Conservation (phyloP, 2,329 filamentous ascomycete species). For the Penicillium hordei region DNA sequence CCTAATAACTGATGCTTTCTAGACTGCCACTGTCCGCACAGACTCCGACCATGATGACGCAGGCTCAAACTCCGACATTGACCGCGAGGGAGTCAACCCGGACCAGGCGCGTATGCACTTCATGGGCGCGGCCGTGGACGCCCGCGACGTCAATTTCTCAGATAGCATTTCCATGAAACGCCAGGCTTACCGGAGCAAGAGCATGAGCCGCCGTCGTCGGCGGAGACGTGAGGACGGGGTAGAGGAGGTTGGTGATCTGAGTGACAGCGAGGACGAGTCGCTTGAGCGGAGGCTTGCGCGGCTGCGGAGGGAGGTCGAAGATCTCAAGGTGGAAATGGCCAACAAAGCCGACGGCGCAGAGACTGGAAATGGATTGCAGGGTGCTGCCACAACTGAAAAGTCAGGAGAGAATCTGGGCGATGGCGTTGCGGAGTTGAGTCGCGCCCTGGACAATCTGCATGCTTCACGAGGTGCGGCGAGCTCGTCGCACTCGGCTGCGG, state of each 20-base stretch:
- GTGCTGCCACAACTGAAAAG: constrained; percentile 39
- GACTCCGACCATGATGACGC: constrained; percentile 59
- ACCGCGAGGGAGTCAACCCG: constrained; percentile 71
- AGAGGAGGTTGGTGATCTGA: constrained; percentile 70
- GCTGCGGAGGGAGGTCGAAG: constrained; percentile 77
- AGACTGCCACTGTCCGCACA: constrained; percentile 59
- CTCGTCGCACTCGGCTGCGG: constrained; percentile 36
- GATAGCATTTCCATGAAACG: constrained; percentile 81
- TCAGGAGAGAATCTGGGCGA: constrained; percentile 49
- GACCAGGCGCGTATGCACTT: constrained; percentile 80
- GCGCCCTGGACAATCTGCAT: constrained; percentile 66
- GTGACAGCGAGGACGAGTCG: constrained; percentile 75
- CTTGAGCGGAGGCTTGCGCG: constrained; percentile 77
- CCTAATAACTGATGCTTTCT: constrained; percentile 47
- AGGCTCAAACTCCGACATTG: constrained; percentile 60
- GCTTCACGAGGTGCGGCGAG: constrained; percentile 27
- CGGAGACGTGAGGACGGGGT: constrained; percentile 48
- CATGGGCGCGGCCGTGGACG: constrained; percentile 71
- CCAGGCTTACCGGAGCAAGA: constrained; percentile 77
- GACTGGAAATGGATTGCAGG: not conserved
- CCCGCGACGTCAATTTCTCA: constrained; percentile 79
- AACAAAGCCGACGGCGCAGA: constrained; percentile 54
- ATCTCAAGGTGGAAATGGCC: constrained; percentile 58
- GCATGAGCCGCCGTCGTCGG: constrained; percentile 53
- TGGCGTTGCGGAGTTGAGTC: constrained; percentile 67